Base-by-base conservation (phyloP, 2,329 filamentous ascomycete genomes). In the Diaporthe sp. region DNA sequence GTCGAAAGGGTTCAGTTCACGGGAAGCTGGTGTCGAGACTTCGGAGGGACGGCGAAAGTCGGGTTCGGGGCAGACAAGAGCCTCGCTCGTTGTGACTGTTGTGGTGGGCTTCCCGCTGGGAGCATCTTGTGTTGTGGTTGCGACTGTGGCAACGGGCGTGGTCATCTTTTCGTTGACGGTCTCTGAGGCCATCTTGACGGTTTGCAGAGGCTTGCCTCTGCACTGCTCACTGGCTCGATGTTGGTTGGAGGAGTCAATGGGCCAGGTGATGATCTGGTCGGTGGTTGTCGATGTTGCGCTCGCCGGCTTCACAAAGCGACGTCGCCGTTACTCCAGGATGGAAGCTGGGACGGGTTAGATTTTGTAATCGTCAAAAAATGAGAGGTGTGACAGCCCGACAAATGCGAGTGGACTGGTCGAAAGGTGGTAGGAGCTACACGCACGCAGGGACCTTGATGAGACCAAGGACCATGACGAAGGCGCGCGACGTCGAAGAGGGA, bases 1-100 rank as follows among this genome's bases (percentile, higher is more conserved):
- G 69, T 91, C 89, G 78, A 91, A 91, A 30, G 89, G 88, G 77
- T 89, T 89, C 12, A 74, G 72, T 74, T 80, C 78, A 54, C 82
- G 81, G 54, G 83, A 82, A 1, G 86, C 81, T 1, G 88, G 87
- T 15, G 86, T 87, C 0, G 87, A 86, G 30, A 85, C 80, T 75
- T 84, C 83, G 0, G 82, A 83, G 17, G 73, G 57, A 3, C 80
- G 79, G 19, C 12, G 79, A 10, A 55, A 60, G 8, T 55, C 68
- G 15, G 50, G n/a, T 17, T 75, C 60, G 8, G 71, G 47, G 13
- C 28, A 35, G 15, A 58, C 47, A 19, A 75, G 66, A 25, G 33
- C 58, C 35, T 75, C 66, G 66, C 30, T 45, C 22, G 71, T 52
- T 33, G 67, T 42, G 61, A 61, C 30, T 6, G 68, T 74, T 60